These are phyloP conservation scores for Chrysoporthe deuterocubensis DNA, from an alignment of 2,329 filamentous ascomycete species.

Conservation along the genomic window DNA sequence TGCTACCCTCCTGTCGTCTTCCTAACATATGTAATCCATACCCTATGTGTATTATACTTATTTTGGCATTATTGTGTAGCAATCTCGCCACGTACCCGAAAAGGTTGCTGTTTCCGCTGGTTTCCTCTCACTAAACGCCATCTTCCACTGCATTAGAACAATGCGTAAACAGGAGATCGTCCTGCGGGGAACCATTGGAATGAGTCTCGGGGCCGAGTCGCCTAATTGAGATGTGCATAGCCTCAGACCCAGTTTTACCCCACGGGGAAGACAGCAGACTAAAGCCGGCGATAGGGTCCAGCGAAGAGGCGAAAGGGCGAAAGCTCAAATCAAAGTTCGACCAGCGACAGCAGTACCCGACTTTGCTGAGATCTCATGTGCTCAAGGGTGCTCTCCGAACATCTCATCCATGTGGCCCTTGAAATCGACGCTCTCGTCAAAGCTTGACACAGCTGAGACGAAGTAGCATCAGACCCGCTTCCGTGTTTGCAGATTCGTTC, in stretches of 20 bases:
- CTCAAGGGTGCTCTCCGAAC: neutral
- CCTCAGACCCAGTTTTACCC: constrained; percentile 1
- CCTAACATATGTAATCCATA: too few species aligned
- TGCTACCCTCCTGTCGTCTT: too few species aligned
- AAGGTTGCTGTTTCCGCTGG: too few species aligned
- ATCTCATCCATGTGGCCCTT: neutral
- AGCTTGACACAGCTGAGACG: neutral
- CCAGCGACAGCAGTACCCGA: neutral
- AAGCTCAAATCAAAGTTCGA: neutral
- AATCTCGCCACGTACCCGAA: too few species aligned
- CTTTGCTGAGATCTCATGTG: constrained; percentile 9
- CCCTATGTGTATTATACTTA: too few species aligned
- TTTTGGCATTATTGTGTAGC: too few species aligned
- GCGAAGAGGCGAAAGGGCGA: constrained; percentile 2
- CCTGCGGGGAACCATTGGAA: neutral
- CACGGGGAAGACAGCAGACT: neutral
- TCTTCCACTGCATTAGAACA: too few species aligned
- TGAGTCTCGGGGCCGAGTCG: neutral
- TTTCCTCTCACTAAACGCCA: too few species aligned
- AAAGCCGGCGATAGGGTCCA: neutral
- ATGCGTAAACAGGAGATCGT: neutral
- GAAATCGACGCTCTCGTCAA: neutral
- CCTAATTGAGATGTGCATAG: neutral
- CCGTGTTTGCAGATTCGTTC: neutral
- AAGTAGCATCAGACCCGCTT: neutral